Evolutionary conservation across 1,284 basidiomycete species (phyloP).

Genomic region (Porodaedalea pini): DNA sequence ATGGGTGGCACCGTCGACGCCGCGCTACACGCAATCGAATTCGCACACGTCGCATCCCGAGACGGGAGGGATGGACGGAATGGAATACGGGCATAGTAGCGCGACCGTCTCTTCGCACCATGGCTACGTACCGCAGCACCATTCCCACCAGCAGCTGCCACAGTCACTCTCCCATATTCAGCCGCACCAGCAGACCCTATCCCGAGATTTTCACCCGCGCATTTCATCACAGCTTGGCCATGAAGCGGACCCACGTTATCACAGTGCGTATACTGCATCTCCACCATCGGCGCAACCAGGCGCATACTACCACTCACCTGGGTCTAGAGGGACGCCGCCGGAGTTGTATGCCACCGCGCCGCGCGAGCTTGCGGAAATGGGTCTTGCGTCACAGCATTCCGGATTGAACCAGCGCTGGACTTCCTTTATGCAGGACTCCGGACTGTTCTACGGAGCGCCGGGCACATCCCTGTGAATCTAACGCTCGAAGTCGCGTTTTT

Average conservation of each 20-base stretch:
- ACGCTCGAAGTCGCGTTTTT: neutral
- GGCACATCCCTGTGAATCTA: neutral
- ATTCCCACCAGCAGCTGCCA: conserved; percentile 3
- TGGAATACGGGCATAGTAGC: conserved; percentile 18
- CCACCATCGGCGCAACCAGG: neutral
- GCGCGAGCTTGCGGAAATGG: conserved; percentile 19
- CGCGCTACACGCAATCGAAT: conserved; percentile 16
- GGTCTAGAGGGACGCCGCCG: conserved; percentile 9
- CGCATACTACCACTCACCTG: conserved; percentile 1
- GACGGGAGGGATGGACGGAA: conserved; percentile 17
- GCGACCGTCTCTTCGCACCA: conserved; percentile 9
- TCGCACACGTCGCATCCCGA: conserved; percentile 17
- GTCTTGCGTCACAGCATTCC: conserved; percentile 17
- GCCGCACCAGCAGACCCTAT: neutral
- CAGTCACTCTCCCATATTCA: neutral
- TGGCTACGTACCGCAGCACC: conserved; percentile 9
- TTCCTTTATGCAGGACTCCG: conserved; percentile 18
- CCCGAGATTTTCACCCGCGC: neutral
- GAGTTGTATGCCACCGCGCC: conserved; percentile 15
- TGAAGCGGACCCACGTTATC: conserved; percentile 1
- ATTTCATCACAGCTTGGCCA: neutral
- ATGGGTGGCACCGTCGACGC: conserved; percentile 10
- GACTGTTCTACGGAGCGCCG: conserved; percentile 11
- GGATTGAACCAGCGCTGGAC: conserved; percentile 21
- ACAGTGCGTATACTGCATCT: neutral